Evolutionary conservation across 2,329 filamentous ascomycete genomes (phyloP), one percentile per base, ranked within the genome.

Genomic region (Paracoccidioides lutzii): DNA sequence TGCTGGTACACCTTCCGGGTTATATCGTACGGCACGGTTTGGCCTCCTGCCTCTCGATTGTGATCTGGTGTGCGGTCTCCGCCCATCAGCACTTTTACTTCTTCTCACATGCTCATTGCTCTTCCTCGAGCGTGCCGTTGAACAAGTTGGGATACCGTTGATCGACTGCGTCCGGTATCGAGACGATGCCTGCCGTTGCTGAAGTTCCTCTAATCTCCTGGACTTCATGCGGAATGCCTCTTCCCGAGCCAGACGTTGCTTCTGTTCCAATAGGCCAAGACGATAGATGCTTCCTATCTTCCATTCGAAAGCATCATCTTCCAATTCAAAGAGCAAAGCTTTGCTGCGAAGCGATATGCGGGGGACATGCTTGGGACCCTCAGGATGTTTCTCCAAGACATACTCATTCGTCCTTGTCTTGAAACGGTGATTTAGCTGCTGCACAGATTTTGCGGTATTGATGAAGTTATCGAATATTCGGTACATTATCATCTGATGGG

Each of bases 251-350:
- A 95, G 75, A 22, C 93, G 81, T 69, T 97, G 93, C 67, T 85
- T 84, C 70, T 97, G 91, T 69, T 98, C 93, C 55, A 90, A 76
- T 22, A 91, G 78, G 0, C 94, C 93, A 48, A 88, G 82, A 37
- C 91, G 84, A 69, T 97, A 98, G 53, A 98, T 98, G 66, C 90
- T 84, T 14, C 90, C 89, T 8, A 98, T 76, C 67, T 96, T 97
- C 88, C 90, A 98, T 69, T 98, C 93, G 65, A 98, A 98, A 0
- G 88, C 85, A 52, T 93, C 91, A 67, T 98, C 93, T 71, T 98
- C 93, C 40, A 98, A 77, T 66, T 97, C 91, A 57, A 98, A 91
- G 2, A 95, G 73, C 30, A 98, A 77, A 4, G 87, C 87, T 63
- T 87, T 87, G 55, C 85, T 86, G 53, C 90, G 82, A 8, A 98